Evolutionary conservation across 2,329 filamentous ascomycete species (phyloP).

Genomic region (Alternaria dauci): DNA sequence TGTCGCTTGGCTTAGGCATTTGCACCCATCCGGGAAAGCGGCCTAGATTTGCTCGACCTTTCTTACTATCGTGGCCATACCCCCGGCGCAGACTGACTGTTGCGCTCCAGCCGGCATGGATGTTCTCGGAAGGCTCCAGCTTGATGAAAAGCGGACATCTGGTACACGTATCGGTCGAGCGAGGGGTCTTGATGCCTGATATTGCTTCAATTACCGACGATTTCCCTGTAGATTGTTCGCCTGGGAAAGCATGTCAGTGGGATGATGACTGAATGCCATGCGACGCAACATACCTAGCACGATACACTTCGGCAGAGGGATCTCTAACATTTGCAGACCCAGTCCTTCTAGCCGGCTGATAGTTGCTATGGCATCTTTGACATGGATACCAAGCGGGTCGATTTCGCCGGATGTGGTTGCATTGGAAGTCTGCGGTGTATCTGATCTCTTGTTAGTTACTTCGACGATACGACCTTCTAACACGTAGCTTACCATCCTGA

Average conservation of each 20-base stretch:
- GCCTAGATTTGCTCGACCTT: slow-evolving; percentile 55
- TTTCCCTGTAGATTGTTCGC: slow-evolving; percentile 84
- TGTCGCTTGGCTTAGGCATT: slow-evolving; percentile 51
- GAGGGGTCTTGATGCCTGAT: slow-evolving; percentile 73
- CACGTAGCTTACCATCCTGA: slow-evolving; percentile 12
- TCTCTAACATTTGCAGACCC: slow-evolving; percentile 72
- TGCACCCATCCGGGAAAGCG: slow-evolving; percentile 69
- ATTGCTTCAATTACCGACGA: slow-evolving; percentile 65
- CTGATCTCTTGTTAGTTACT: background rate
- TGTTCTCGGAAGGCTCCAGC: slow-evolving; percentile 63
- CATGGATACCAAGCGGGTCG: slow-evolving; percentile 63
- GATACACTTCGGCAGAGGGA: slow-evolving; percentile 79
- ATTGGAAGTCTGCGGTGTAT: background rate
- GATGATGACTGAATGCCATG: background rate
- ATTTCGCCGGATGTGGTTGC: slow-evolving; percentile 15
- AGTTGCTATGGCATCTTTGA: slow-evolving; percentile 71
- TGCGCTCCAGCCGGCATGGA: slow-evolving; percentile 67
- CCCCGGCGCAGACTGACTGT: slow-evolving; percentile 70
- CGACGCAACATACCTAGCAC: slow-evolving; percentile 67
- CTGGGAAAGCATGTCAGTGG: slow-evolving; percentile 13
- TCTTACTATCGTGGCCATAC: slow-evolving; percentile 62
- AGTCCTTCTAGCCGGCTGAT: slow-evolving; percentile 72
- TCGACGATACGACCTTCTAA: background rate
- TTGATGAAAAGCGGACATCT: slow-evolving; percentile 83
- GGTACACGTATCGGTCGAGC: slow-evolving; percentile 77